Conservation (phyloP, 2,329 filamentous ascomycete genomes). For the Aspergillus sp. region DNA sequence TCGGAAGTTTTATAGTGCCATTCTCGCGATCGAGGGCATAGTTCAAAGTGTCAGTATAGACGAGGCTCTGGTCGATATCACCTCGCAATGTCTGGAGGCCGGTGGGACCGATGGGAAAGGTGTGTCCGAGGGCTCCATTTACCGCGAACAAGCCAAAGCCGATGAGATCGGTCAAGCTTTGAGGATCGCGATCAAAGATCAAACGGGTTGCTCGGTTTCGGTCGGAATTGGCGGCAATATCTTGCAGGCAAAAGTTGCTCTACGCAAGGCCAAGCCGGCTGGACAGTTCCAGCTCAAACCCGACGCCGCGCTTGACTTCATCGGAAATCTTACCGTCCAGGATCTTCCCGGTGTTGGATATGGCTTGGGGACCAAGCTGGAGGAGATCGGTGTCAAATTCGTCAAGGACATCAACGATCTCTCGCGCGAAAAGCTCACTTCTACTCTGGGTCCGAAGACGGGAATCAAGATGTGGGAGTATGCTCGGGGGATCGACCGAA, state of each 20-base stretch:
- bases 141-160: conserved; percentile 75
- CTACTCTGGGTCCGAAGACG: conserved; percentile 82
- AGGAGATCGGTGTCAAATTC: conserved; percentile 77
- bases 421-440: conserved; percentile 72
- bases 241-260: conserved; percentile 82
- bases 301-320: conserved; percentile 72
- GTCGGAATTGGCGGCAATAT: conserved; percentile 92
- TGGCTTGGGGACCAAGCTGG: conserved; percentile 82
- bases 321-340: conserved; percentile 75
- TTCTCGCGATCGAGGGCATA: conserved; percentile 74
- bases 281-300: conserved; percentile 87
- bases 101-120: conserved; percentile 66
- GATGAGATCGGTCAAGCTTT: conserved; percentile 68
- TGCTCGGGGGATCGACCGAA: conserved; percentile 78
- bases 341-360: conserved; percentile 89
- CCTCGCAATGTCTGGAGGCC: conserved; percentile 64
- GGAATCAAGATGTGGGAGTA: conserved; percentile 90
- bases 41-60: conserved; percentile 98
- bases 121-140: conserved; percentile 66
- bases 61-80: conserved; percentile 86
- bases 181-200: conserved; percentile 67
- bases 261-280: conserved; percentile 90
- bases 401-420: conserved; percentile 80
- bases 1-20: conserved; percentile 78
- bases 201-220: conserved; percentile 83